Base-by-base conservation (phyloP, 2,329 filamentous ascomycete species). In the Botrytis fragariae region DNA sequence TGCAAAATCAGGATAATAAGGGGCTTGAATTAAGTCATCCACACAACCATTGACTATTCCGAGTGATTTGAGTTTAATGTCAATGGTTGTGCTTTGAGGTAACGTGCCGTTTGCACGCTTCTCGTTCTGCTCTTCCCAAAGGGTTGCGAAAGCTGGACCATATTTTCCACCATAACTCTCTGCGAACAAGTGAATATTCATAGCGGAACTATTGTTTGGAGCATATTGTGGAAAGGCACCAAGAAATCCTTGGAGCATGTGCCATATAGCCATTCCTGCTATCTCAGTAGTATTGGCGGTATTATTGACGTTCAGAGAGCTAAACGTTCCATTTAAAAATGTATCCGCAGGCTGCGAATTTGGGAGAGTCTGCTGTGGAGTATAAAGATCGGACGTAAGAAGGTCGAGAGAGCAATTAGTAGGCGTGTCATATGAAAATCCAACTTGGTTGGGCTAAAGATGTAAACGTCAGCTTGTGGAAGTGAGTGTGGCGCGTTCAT, bases 161-260 rank as follows among this genome's bases (percentile, higher is more conserved):
- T 93, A 94, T 72, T 89, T 87, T 20, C 92, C 92, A 48, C 90
- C 88, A 80, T 93, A 91, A 81, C 89, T 91, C 80, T 93, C 90
- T 0, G 90, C 86, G 75, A 92, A 92, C 7, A 93, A 82, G 77
- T 90, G 90, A 71, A 93, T 85, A 8, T 88, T 88, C 29, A 89
- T 82, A 2, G 74, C 78, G 0, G 85, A 82, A 7, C 87, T 89
- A 76, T 90, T 89, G 69, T 84, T 1, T 1, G 86, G 85, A 75
- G 85, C 85, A 77, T 89, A 88, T 68, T 84, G 83, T 0, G 87
- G 87, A 72, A 90, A 89, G 51, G 88, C 87, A 32, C 87, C 83
- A 65, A 89, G 86, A 83, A 87, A 90, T 1, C 84, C 84, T 78
- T 90, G 88, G 0, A 87, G 84, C 80, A 90, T 89, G 77, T 87